Evolutionary conservation across 140 eudicot genomes (phyloP).

Genomic region (Cichorium intybus): DNA sequence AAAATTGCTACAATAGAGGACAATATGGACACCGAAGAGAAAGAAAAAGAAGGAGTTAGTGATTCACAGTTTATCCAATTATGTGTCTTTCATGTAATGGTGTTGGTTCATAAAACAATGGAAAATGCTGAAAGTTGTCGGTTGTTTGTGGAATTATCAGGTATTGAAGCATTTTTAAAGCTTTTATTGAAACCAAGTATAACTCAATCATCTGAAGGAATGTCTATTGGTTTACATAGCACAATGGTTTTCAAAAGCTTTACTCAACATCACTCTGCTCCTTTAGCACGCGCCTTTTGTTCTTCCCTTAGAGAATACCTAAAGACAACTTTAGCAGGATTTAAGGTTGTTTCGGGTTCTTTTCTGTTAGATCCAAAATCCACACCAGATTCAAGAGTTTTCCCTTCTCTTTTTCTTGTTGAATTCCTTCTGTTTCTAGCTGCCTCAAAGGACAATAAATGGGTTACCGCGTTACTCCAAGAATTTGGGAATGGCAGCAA

Average conservation of each 20-base stretch:
- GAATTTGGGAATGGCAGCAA: constrained; percentile 88
- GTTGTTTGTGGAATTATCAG: constrained; percentile 83
- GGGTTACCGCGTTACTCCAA: constrained; percentile 86
- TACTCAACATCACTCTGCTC: constrained; percentile 91
- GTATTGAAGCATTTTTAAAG: constrained; percentile 81
- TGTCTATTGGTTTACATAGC: constrained; percentile 95
- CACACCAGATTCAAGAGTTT: constrained; percentile 59
- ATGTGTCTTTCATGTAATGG: constrained; percentile 87
- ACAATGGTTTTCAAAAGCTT: constrained; percentile 95
- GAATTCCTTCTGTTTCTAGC: constrained; percentile 92
- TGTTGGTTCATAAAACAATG: constrained; percentile 91
- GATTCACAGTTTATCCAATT: constrained; percentile 80
- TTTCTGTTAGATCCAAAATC: constrained; percentile 72
- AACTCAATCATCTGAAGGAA: constrained; percentile 90
- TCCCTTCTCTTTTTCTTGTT: constrained; percentile 82
- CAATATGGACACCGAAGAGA: constrained; percentile 72
- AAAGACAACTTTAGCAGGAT: constrained; percentile 64
- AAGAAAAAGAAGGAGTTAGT: constrained; percentile 63
- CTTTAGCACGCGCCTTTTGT: constrained; percentile 90
- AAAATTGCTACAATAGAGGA: constrained; percentile 63
- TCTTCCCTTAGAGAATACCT: constrained; percentile 68
- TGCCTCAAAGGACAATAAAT: constrained; percentile 84
- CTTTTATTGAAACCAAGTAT: constrained; percentile 81
- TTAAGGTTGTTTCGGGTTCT: constrained; percentile 54
- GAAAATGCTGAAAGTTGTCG: constrained; percentile 96